phyloP scores from a whole-genome alignment of 2,329 filamentous ascomycete species.

The Sarocladiaceae sp. region DNA sequence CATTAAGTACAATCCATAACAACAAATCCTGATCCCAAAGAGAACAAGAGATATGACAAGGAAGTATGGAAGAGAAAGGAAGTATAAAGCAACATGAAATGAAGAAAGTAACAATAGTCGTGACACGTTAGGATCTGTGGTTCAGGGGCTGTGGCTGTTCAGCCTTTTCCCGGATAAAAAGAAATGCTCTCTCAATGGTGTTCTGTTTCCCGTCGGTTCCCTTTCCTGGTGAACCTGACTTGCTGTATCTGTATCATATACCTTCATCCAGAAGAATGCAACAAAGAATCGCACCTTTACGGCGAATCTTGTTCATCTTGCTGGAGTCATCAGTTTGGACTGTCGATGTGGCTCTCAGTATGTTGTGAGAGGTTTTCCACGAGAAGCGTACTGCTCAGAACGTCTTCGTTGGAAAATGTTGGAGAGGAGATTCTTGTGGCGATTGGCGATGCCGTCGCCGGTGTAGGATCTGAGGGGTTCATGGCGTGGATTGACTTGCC shows the following conservation, averaged over 20 bases:
- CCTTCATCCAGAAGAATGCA: no score
- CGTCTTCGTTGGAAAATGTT: slow-evolving; percentile 37
- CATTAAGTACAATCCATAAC: not conserved
- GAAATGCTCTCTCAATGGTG: slow-evolving; percentile 1
- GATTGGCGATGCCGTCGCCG: not conserved
- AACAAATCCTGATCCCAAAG: not conserved
- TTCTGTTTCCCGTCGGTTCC: not conserved
- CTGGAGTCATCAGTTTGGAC: not conserved
- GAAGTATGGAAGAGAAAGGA: not conserved
- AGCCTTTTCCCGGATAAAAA: not conserved
- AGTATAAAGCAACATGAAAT: no score
- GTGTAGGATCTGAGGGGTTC: slow-evolving; percentile 23
- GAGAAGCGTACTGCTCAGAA: slow-evolving; percentile 28
- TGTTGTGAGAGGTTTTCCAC: slow-evolving; percentile 28
- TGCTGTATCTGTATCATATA: not conserved
- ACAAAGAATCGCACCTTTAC: no score
- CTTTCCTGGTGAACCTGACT: not conserved
- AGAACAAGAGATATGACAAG: not conserved
- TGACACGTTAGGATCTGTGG: not conserved
- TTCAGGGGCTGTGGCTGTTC: no score
- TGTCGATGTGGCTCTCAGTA: slow-evolving; percentile 22
- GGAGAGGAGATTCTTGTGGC: slow-evolving; percentile 27
- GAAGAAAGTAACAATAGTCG: not conserved
- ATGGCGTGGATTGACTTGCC: slow-evolving; percentile 44
- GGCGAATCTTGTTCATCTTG: no score